Evolutionary conservation across 2,329 filamentous ascomycete species (phyloP).

Genomic region (Epichloe coenophiala): DNA sequence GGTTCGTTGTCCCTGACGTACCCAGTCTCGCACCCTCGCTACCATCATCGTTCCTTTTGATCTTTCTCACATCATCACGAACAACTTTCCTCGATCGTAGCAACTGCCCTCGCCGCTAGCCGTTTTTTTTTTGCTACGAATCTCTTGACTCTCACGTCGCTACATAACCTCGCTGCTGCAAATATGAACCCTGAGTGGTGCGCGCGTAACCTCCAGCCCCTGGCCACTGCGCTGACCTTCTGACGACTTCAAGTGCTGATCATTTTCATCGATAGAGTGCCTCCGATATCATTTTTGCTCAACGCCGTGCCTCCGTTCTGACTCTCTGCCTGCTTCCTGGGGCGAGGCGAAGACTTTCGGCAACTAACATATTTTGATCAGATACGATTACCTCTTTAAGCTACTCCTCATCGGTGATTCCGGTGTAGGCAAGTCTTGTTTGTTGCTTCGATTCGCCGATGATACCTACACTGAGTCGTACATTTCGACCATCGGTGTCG

Average conservation of each 20-base stretch:
- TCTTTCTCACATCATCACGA: conserved; percentile 14
- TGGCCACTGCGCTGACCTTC: conserved; percentile 17
- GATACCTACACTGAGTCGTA: conserved; percentile 99
- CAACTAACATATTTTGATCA: conserved; percentile 26
- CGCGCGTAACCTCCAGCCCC: conserved; percentile 27
- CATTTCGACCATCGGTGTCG: conserved; percentile 98
- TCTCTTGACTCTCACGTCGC: background rate
- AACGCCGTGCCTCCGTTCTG: background rate
- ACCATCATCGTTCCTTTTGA: conserved; percentile 13
- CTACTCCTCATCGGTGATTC: conserved; percentile 99
- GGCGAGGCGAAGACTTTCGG: too few species aligned
- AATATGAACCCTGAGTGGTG: conserved; percentile 92
- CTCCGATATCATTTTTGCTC: background rate
- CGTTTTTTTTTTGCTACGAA: background rate
- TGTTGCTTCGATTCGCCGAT: conserved; percentile 94
- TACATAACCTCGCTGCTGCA: conserved; percentile 19
- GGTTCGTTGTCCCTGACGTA: conserved; percentile 22
- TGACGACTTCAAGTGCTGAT: conserved; percentile 10
- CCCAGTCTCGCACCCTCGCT: conserved; percentile 12
- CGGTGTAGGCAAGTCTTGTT: conserved; percentile 98
- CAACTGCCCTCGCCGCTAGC: background rate
- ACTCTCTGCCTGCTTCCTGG: background rate
- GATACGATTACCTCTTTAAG: conserved; percentile 99
- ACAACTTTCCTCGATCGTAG: conserved; percentile 9
- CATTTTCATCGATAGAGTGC: conserved; percentile 2